Base-by-base conservation (phyloP, 148 eudicot genomes). In the Beta vulgaris region DNA sequence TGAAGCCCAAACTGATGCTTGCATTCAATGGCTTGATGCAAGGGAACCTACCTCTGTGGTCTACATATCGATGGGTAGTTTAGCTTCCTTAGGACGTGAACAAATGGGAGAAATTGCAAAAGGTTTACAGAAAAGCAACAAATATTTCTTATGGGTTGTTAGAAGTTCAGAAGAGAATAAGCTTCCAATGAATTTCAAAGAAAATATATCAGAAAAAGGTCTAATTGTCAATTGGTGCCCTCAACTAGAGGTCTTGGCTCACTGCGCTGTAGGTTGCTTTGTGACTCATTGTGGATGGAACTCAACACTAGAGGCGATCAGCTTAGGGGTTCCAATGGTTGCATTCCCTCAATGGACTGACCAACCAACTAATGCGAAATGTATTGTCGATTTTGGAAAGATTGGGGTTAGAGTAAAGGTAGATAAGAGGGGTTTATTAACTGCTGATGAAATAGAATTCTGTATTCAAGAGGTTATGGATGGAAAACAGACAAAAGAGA, bases 281-380 rank as follows among this genome's bases (percentile, higher is more conserved):
- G 25, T 88, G 55, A 84, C 86, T 36, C 91, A 87, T 44, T 84
- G 91, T 67, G 91, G 91, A 16, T 86, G 89, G 89, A 90, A 90
- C 77, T 90, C 90, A 8, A 82, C 83, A 0, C 54, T 87, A 18
- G 93, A 90, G 36, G 88, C 89, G 2, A 26, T 87, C 68, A 72
- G 84, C 9, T 73, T 86, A 25, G 91, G 87, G 2, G 90, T 90
- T 32, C 87, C 91, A 0, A 84, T 88, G 82, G 85, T 90, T 76
- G 85, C 76, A 6, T 40, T 83, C 57, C 93, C 93, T 0, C 80
- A 72, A 15, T 86, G 89, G 91, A 77, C 85, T 0, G 89, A 90
- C 64, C 91, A 90, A 76, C 74, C 77, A 0, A 82, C 88, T 1
- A 86, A 90, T 67, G 88, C 88, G 0, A 90, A 89, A 83, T 83